Conservation (phyloP, 2,329 filamentous ascomycete genomes). For the Arthrobotrys sinensis region DNA sequence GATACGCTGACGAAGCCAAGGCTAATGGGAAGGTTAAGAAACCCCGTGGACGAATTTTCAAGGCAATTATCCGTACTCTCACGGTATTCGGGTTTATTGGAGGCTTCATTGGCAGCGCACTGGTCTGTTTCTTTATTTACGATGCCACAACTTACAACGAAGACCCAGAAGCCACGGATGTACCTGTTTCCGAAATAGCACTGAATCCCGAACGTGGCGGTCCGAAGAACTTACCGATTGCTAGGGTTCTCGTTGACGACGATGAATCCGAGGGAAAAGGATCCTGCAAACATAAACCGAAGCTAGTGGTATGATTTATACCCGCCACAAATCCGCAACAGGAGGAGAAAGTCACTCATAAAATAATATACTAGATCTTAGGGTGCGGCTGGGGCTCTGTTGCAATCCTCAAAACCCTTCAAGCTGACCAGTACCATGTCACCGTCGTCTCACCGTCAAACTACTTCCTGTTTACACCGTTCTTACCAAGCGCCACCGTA, state of each 20-base stretch:
- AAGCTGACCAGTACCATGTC: slow-evolving; percentile 93
- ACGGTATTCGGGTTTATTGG: slow-evolving; percentile 83
- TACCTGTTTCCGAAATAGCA: slow-evolving; percentile 87
- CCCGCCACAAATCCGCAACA: neutral
- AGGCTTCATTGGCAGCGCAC: slow-evolving; percentile 77
- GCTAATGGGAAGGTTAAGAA: slow-evolving; percentile 53
- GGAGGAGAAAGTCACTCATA: slow-evolving; percentile 12
- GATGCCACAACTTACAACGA: slow-evolving; percentile 92
- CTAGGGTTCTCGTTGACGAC: slow-evolving; percentile 89
- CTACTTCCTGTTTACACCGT: slow-evolving; percentile 98
- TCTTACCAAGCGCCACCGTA: slow-evolving; percentile 93
- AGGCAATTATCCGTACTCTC: slow-evolving; percentile 69
- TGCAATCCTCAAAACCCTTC: slow-evolving; percentile 88
- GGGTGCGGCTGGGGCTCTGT: slow-evolving; percentile 97
- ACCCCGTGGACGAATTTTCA: slow-evolving; percentile 41
- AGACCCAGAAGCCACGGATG: slow-evolving; percentile 77
- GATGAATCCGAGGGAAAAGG: slow-evolving; percentile 81
- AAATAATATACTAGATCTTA: slow-evolving; percentile 68
- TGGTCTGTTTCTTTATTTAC: slow-evolving; percentile 91
- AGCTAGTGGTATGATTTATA: slow-evolving; percentile 78
- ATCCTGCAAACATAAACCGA: slow-evolving; percentile 86
- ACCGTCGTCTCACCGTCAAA: slow-evolving; percentile 95
- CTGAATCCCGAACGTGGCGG: slow-evolving; percentile 86
- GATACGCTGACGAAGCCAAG: slow-evolving; percentile 43
- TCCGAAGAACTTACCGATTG: slow-evolving; percentile 94